Evolutionary conservation across 2,329 filamentous ascomycete genomes (phyloP).

Genomic region (Ampelomyces quisqualis): DNA sequence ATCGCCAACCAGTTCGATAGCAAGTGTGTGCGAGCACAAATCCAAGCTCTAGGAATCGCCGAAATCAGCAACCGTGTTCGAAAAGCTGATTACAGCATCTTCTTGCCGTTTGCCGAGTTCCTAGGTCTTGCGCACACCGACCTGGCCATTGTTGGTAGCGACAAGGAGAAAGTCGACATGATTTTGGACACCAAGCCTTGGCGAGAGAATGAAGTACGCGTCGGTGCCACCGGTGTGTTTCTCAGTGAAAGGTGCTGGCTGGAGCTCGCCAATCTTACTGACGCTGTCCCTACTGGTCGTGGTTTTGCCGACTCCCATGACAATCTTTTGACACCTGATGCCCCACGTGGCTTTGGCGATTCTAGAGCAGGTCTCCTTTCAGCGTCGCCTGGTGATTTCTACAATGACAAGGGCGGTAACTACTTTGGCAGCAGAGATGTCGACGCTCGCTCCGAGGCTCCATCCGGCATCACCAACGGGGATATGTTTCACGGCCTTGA

Average conservation of each 20-base stretch:
- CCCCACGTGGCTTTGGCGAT: conserved; percentile 57
- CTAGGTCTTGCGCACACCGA: conserved; percentile 84
- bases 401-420: conserved; percentile 73
- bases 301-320: conserved; percentile 44
- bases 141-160: conserved; percentile 82
- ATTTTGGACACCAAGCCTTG: conserved; percentile 91
- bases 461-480: conserved; percentile 82
- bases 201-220: conserved; percentile 85
- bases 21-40: conserved; percentile 92
- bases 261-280: conserved; percentile 73
- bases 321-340: conserved; percentile 58
- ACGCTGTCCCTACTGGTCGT: conserved; percentile 53
- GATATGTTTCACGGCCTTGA: conserved; percentile 99
- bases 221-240: conserved; percentile 92
- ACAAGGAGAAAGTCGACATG: conserved; percentile 86
- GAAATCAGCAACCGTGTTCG: conserved; percentile 93
- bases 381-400: conserved; percentile 62
- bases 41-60: conserved; percentile 93
- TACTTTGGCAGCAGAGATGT: conserved; percentile 81
- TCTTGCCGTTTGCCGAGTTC: conserved; percentile 94
- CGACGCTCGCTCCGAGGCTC: conserved; percentile 87
- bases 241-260: conserved; percentile 95
- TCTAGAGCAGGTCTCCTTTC: conserved; percentile 58
- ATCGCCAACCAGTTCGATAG: conserved; percentile 99
- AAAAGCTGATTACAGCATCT: conserved; percentile 92